Conservation (phyloP, 495 filamentous ascomycete genomes). For the Diplogelasinospora grovesii region DNA sequence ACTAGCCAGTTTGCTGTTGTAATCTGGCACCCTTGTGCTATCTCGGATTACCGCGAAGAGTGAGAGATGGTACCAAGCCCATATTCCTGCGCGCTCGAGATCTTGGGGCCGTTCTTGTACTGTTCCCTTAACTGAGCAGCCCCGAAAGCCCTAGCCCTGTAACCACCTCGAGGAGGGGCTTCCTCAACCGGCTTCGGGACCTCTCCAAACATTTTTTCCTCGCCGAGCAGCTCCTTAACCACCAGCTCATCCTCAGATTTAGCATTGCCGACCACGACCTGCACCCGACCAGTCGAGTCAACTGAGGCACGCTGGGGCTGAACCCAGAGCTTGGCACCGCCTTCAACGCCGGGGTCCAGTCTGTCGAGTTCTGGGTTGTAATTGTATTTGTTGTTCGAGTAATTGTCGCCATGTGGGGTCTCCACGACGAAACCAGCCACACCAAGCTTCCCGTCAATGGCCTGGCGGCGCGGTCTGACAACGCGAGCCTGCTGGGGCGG, state of each 20-base stretch:
- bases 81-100: conserved; percentile 4
- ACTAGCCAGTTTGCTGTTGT: too few species aligned
- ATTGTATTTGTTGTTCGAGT: conserved; percentile 17
- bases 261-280: conserved; percentile 42
- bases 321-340: conserved; percentile 63
- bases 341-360: conserved; percentile 53
- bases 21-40: too few species aligned
- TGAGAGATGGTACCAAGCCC: too few species aligned
- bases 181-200: too few species aligned
- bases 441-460: conserved; percentile 26
- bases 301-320: conserved; percentile 49
- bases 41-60: too few species aligned
- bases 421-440: conserved; percentile 44
- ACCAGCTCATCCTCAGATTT: conserved; percentile 42
- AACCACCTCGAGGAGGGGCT: too few species aligned
- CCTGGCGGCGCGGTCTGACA: conserved; percentile 44
- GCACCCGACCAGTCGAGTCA: conserved; percentile 53
- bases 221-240: conserved; percentile 40
- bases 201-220: conserved; percentile 22
- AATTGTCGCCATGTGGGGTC: conserved; percentile 19
- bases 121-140: too few species aligned
- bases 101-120: background rate
- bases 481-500: conserved; percentile 64
- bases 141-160: too few species aligned
- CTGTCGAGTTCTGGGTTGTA: conserved; percentile 30